A percentile compares a stretch with the other conserved stretches of the same genome.
Conservation (phyloP, 2,329 filamentous ascomycete species). For the Bipolaris gigantea region DNA sequence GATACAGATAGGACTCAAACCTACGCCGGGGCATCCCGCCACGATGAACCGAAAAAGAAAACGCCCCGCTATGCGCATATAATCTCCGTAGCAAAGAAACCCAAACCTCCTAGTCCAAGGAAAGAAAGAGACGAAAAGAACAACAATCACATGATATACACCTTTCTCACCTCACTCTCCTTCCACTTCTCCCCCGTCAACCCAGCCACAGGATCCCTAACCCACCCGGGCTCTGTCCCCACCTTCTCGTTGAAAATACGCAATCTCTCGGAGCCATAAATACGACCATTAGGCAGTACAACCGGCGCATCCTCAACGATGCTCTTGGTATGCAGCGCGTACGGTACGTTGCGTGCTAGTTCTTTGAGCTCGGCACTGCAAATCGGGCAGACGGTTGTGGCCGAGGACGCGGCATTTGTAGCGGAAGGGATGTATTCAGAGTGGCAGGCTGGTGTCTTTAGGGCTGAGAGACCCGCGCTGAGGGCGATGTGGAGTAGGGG, state of each 20-base stretch:
- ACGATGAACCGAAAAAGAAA: neutral
- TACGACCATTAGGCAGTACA: conserved; percentile 81
- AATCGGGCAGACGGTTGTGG: conserved; percentile 82
- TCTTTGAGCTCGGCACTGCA: conserved; percentile 95
- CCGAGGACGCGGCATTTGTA: conserved; percentile 60
- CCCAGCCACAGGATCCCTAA: conserved; percentile 73
- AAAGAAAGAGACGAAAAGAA: neutral
- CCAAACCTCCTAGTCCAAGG: neutral
- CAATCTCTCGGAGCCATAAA: conserved; percentile 77
- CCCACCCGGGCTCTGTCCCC: conserved; percentile 64
- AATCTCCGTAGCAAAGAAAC: neutral
- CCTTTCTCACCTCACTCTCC: conserved; percentile 71
- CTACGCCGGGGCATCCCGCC: neutral
- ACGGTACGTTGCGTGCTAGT: conserved; percentile 83
- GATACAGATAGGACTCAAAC: neutral
- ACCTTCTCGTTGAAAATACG: conserved; percentile 78
- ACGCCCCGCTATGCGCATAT: conserved; percentile 6
- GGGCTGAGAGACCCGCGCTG: conserved; percentile 84
- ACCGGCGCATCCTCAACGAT: conserved; percentile 86
- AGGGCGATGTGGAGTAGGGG: conserved; percentile 90
- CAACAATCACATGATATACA: conserved; percentile 73
- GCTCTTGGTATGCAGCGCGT: conserved; percentile 93
- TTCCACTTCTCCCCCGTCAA: conserved; percentile 57
- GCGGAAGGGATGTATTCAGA: conserved; percentile 62
- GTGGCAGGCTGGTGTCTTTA: conserved; percentile 95